Evolutionary conservation across 192 early-diverging fungal species (phyloP), one percentile per base, ranked within the genome.

Genomic region (Obelidium mucronatum): DNA sequence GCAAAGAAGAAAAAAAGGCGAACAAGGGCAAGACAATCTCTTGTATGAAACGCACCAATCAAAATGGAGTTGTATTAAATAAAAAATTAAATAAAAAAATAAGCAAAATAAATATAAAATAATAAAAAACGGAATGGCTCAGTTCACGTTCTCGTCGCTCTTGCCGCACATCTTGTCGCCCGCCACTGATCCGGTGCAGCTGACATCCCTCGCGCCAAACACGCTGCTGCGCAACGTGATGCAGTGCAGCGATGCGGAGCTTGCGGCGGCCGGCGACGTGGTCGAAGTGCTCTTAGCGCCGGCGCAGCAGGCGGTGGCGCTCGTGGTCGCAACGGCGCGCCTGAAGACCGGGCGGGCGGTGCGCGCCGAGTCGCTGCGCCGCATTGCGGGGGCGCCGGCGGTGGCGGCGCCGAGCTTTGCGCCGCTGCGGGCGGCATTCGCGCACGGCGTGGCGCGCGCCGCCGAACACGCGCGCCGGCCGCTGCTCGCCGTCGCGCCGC

Each of bases 401-500:
- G 17, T 11, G 33, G 11, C 13, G 4, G 30, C 63, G 30, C 8
- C 15, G 13, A 11, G 22, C 58, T 15, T 22, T 11, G 58, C 58
- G 11, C 33, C 67, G 24, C 24, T 11, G 31, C 42, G 24, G 42
- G 24, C 48, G 19, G 22, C 17, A 28, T 59, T 73, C 36, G 70
- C 70, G 8, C 52, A 24, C 35, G 70, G 54, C 36, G 17, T 73
- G 6, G 26, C 54, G 13, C n/a, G 28, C 13, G 17, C 31, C 31
- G 70, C 70, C n/a, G 70, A 73, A 24, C 1, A 28, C 0, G 13
- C 26, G 13, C 54, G 26, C 36, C 15, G 31, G 5, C 70, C 70
- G 11, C n/a, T 39, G 15, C 33, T 59, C 19, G 54, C 70, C 40
- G 70, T 73, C 28, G 30, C 5, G 1, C 30, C 70, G 8, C 70